Percentiles rank a stretch among this genome's conserved stretches.
Conservation (phyloP, 148 eudicot genomes). For the Camellia sinensis region DNA sequence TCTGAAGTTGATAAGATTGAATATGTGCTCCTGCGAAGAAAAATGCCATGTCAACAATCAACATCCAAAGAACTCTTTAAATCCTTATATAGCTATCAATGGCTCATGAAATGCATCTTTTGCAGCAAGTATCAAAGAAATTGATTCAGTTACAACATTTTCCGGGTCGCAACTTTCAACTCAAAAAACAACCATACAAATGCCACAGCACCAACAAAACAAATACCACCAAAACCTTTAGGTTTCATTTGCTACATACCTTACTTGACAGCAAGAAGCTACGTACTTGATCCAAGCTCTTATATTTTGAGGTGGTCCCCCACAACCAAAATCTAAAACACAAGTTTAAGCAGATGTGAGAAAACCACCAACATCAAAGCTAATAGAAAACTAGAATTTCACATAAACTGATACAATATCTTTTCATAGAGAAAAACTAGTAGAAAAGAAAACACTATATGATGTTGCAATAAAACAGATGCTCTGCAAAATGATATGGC, state of each 20-base stretch:
- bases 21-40: slow-evolving; percentile 51
- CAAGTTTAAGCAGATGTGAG: slow-evolving; percentile 21
- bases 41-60: neutral
- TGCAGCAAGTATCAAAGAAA: neutral
- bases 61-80: neutral
- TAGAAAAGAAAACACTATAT: neutral
- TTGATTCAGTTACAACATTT: neutral
- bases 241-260: slow-evolving; percentile 39
- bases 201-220: neutral
- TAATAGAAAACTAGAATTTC: neutral
- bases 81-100: neutral
- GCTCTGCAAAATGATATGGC: neutral
- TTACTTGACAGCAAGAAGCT: slow-evolving; percentile 52
- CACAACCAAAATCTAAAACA: slow-evolving; percentile 38
- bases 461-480: neutral
- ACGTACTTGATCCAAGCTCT: slow-evolving; percentile 72
- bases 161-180: neutral
- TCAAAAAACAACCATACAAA: slow-evolving; percentile 3
- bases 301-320: slow-evolving; percentile 70
- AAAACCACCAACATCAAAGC: slow-evolving; percentile 10
- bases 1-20: slow-evolving; percentile 49
- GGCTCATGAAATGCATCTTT: neutral
- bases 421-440: neutral
- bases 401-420: neutral
- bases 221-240: neutral